These are phyloP conservation scores for Petasospora fabianii DNA, from an alignment of 1,139 yeast genomes.

Conservation along the genomic window DNA sequence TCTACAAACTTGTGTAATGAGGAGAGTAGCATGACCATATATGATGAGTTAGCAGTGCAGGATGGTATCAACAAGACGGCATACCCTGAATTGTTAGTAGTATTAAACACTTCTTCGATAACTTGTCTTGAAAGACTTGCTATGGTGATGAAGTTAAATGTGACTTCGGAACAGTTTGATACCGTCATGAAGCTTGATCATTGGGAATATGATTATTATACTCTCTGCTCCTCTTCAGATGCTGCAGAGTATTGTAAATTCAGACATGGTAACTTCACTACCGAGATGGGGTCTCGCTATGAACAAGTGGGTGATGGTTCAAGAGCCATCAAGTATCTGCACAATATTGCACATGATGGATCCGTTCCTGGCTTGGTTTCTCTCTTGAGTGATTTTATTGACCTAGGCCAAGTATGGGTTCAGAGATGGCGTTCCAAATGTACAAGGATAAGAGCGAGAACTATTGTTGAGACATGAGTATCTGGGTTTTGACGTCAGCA, in stretches of 20 bases:
- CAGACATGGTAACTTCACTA: conserved; percentile 33
- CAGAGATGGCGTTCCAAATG: conserved; percentile 36
- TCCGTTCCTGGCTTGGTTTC: conserved; percentile 35
- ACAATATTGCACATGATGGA: conserved; percentile 41
- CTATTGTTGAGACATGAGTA: no score
- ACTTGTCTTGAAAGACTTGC: conserved; percentile 36
- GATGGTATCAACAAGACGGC: conserved; percentile 23
- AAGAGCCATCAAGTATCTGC: conserved; percentile 30
- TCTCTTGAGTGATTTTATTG: conserved; percentile 29
- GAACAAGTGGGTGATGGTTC: conserved; percentile 27
- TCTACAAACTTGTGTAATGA: conserved; percentile 31
- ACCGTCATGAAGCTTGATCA: conserved; percentile 38
- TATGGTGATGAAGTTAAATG: conserved; percentile 32
- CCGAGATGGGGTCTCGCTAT: conserved; percentile 32
- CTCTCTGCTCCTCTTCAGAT: conserved; percentile 30
- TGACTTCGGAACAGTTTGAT: conserved; percentile 29
- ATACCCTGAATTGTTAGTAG: conserved; percentile 28
- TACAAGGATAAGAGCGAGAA: conserved; percentile 27
- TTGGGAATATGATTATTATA: conserved; percentile 38
- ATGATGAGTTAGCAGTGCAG: conserved; percentile 21
- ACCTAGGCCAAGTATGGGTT: conserved; percentile 42
- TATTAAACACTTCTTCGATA: conserved; percentile 39
- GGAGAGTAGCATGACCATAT: conserved; percentile 31
- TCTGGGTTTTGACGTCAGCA: no score
- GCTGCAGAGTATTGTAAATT: conserved; percentile 33